Evolutionary conservation across 768 basidiomycete species (phyloP).

Genomic region (Leccinellum albellum): DNA sequence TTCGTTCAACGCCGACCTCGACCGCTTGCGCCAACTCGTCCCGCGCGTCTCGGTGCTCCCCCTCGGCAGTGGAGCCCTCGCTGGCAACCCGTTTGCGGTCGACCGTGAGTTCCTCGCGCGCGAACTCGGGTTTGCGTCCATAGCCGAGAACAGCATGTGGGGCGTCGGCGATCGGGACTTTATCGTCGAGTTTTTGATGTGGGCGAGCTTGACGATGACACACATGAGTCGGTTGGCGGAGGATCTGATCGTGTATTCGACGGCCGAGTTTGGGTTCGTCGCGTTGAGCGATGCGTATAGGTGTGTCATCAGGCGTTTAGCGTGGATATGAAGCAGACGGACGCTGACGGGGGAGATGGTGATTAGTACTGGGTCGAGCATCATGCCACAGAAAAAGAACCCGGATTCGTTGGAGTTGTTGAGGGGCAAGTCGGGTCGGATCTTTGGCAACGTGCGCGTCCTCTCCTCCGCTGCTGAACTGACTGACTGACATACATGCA

Average conservation of each 20-base stretch:
- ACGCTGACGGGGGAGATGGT: neutral
- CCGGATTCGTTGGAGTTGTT: slow-evolving; percentile 94
- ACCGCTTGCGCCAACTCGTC: slow-evolving; percentile 76
- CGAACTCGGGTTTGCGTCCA: slow-evolving; percentile 83
- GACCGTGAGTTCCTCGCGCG: slow-evolving; percentile 89
- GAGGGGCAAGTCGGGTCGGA: slow-evolving; percentile 90
- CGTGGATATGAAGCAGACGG: neutral
- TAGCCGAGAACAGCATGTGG: slow-evolving; percentile 96
- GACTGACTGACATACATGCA: neutral
- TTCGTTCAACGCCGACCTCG: slow-evolving; percentile 86
- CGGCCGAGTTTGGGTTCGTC: slow-evolving; percentile 95
- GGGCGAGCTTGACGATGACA: slow-evolving; percentile 87
- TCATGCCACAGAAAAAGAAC: slow-evolving; percentile 99
- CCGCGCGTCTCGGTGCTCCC: slow-evolving; percentile 93
- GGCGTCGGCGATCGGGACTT: slow-evolving; percentile 97
- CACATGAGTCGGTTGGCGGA: slow-evolving; percentile 95
- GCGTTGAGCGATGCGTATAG: slow-evolving; percentile 97
- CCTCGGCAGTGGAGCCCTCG: slow-evolving; percentile 90
- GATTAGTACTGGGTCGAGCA: slow-evolving; percentile 90
- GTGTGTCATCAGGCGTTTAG: slow-evolving; percentile 38
- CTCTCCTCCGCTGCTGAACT: neutral
- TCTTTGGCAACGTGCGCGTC: slow-evolving; percentile 79
- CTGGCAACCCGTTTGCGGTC: slow-evolving; percentile 93
- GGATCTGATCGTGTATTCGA: slow-evolving; percentile 94
- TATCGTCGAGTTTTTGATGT: slow-evolving; percentile 95